These are phyloP conservation scores for Alternaria longipes DNA, from an alignment of 2,329 filamentous ascomycete species.

Conservation along the genomic window DNA sequence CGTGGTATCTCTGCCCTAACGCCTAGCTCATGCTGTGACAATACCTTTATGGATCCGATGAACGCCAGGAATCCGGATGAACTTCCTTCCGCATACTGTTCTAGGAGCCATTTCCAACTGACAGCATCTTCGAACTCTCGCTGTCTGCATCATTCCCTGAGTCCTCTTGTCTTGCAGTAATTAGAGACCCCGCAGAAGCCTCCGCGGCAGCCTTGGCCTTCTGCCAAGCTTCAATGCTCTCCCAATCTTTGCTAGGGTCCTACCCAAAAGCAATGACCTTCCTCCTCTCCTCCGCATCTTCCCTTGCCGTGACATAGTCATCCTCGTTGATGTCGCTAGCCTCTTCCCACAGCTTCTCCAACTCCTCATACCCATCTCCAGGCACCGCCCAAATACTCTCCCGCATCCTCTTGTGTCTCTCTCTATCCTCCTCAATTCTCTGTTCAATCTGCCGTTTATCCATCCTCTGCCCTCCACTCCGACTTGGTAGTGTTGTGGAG, in stretches of 20 bases:
- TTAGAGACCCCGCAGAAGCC: not conserved
- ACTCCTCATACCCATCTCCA: constrained; percentile 69
- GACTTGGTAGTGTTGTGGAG: constrained; percentile 18
- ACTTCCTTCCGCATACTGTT: not conserved
- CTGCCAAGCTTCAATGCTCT: not conserved
- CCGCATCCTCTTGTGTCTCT: constrained; percentile 88
- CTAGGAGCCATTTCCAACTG: not conserved
- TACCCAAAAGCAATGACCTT: constrained; percentile 56
- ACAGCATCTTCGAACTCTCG: not conserved
- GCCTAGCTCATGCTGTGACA: constrained; percentile 34
- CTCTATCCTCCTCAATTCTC: constrained; percentile 94
- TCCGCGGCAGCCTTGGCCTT: not conserved
- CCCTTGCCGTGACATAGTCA: constrained; percentile 77
- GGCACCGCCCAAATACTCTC: constrained; percentile 94
- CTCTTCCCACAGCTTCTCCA: constrained; percentile 85
- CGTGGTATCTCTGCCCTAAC: constrained; percentile 47
- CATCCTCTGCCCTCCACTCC: constrained; percentile 60
- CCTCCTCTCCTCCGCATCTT: constrained; percentile 71
- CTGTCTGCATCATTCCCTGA: not conserved
- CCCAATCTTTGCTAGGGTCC: constrained; percentile 1
- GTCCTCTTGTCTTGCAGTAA: not conserved
- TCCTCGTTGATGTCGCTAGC: constrained; percentile 87
- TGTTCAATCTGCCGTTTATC: constrained; percentile 94
- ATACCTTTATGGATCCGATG: not conserved
- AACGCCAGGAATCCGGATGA: constrained; percentile 14